Percentiles rank a stretch among this genome's conserved stretches.
Conservation (phyloP, 768 basidiomycete species). For the Rhodocollybia butyracea region DNA sequence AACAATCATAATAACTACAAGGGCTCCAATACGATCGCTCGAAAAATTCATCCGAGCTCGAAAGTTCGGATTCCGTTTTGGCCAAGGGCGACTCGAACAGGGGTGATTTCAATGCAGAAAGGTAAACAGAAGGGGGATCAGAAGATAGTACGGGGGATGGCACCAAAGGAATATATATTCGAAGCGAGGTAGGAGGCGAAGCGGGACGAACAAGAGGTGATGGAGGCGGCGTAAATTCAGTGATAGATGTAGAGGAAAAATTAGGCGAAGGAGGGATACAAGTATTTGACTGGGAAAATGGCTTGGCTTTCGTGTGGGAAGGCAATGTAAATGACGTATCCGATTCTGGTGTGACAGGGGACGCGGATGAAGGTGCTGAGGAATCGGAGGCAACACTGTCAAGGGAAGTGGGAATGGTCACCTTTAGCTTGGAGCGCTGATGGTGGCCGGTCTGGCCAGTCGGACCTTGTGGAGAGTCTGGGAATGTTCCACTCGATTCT, state of each 20-base stretch:
- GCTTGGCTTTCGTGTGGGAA: background rate
- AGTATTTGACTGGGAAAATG: background rate
- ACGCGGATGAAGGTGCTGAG: background rate
- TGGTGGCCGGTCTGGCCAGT: no score
- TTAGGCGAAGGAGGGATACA: background rate
- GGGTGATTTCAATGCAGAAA: slow-evolving; percentile 2
- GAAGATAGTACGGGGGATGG: background rate
- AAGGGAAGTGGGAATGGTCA: background rate
- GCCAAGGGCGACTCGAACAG: background rate
- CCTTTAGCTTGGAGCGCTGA: slow-evolving; percentile 6
- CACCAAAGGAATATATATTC: background rate
- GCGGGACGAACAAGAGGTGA: background rate
- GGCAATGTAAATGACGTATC: background rate
- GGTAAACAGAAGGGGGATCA: background rate
- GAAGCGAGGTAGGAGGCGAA: background rate
- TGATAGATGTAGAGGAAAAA: background rate
- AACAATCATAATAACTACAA: no score
- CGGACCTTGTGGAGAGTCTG: slow-evolving; percentile 8
- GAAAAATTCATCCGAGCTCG: background rate
- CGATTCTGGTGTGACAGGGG: background rate
- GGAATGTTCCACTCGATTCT: background rate
- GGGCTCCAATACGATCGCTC: no score
- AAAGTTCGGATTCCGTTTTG: background rate
- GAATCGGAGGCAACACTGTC: background rate
- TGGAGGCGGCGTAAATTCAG: background rate